Conservation (phyloP, 305 asterid species). For the Solanum hybrid region DNA sequence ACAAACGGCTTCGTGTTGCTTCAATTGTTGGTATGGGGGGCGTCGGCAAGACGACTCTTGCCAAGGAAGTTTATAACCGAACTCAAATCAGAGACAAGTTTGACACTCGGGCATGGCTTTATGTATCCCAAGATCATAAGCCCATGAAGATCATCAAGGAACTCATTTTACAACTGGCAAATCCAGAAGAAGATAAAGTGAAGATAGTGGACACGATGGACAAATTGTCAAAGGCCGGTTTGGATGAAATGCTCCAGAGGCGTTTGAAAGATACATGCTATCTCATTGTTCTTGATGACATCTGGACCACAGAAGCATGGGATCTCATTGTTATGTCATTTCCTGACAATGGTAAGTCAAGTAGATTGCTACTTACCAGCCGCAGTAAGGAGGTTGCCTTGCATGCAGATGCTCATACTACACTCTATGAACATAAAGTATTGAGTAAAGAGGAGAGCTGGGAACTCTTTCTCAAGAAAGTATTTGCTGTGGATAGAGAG, state of each 20-base stretch:
- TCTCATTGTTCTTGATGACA: neutral
- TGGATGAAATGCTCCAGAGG: neutral
- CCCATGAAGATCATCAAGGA: neutral
- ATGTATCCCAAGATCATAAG: neutral
- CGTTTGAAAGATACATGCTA: neutral
- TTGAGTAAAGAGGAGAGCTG: conserved; percentile 6
- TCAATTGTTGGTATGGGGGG: conserved; percentile 26
- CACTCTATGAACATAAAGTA: neutral
- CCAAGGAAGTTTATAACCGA: conserved; percentile 15
- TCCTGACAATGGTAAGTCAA: neutral
- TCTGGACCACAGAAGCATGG: conserved; percentile 3
- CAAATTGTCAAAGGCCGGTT: neutral
- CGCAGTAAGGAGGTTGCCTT: neutral
- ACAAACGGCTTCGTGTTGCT: neutral
- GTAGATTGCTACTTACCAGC: neutral
- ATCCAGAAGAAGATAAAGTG: neutral
- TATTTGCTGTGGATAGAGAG: neutral
- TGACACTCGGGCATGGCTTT: neutral
- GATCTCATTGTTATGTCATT: neutral
- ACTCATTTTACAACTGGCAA: neutral
- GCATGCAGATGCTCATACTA: neutral
- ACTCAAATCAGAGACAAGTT: conserved; percentile 1
- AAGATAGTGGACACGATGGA: neutral
- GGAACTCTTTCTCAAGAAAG: conserved; percentile 7
- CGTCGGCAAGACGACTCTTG: conserved; percentile 26